These are phyloP conservation scores for Penicillium sp. DNA, from an alignment of 2,329 filamentous ascomycete genomes.

Conservation along the genomic window DNA sequence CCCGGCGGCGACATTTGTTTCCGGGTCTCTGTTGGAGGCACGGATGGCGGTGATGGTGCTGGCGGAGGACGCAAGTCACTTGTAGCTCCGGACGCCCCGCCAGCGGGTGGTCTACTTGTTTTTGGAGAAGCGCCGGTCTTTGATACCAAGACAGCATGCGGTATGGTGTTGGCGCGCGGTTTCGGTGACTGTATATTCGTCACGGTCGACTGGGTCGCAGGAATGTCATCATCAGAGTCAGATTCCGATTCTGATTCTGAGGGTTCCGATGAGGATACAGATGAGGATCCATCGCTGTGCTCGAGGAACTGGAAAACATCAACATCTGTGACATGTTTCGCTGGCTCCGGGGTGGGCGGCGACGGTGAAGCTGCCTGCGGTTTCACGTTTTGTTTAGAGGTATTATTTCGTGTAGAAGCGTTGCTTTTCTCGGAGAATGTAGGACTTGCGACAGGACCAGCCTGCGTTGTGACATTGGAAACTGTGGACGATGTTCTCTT, in stretches of 20 bases:
- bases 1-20: conserved; percentile 16
- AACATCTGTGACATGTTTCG: conserved; percentile 34
- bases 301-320: conserved; percentile 45
- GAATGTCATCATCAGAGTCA: conserved; percentile 15
- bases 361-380: conserved; percentile 13
- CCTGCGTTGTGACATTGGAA: conserved; percentile 23
- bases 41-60: conserved; percentile 21
- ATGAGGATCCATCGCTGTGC: conserved; percentile 20
- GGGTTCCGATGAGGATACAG: conserved; percentile 19
- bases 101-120: conserved; percentile 4
- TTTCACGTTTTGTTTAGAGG: conserved; percentile 18
- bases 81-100: conserved; percentile 7
- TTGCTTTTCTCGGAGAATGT: conserved; percentile 17
- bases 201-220: conserved; percentile 6
- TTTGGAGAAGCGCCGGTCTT: conserved; percentile 10
- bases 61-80: conserved; percentile 27
- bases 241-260: conserved; percentile 14
- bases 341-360: conserved; percentile 7
- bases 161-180: conserved; percentile 15
- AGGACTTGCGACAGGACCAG: conserved; percentile 19
- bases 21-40: conserved; percentile 26
- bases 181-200: conserved; percentile 23
- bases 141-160: conserved; percentile 13
- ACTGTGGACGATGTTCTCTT: conserved; percentile 27
- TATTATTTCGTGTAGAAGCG: conserved; percentile 11